These are phyloP conservation scores for Alternaria postmessia DNA, from an alignment of 2,329 filamentous ascomycete species.

Conservation along the genomic window DNA sequence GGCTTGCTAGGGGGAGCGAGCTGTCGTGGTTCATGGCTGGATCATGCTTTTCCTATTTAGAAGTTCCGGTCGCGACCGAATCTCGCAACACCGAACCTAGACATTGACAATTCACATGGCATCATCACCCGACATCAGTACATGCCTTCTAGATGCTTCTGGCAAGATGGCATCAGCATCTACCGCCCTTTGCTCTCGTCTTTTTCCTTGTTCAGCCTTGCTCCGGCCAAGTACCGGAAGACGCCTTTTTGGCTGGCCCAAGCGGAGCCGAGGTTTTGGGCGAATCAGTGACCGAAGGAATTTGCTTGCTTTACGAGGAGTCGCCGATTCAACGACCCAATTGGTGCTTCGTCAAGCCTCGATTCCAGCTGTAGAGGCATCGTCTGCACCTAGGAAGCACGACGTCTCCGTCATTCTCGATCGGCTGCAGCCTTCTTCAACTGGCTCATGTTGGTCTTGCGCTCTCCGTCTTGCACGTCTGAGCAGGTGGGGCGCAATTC, in stretches of 20 bases:
- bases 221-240: conserved; percentile 35
- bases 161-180: conserved; percentile 26
- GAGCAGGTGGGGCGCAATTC: conserved; percentile 21
- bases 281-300: conserved; percentile 39
- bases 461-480: conserved; percentile 31
- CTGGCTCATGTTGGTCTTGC: conserved; percentile 9
- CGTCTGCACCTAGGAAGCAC: conserved; percentile 24
- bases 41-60: conserved; percentile 37
- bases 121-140: conserved; percentile 16
- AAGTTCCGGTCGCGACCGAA: conserved; percentile 22
- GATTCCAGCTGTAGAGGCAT: conserved; percentile 24
- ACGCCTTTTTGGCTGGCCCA: conserved; percentile 32
- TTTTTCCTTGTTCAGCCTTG: conserved; percentile 40
- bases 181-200: conserved; percentile 13
- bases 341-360: conserved; percentile 31
- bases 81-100: conserved; percentile 1
- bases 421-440: conserved; percentile 17
- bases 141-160: conserved; percentile 15
- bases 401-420: conserved; percentile 15
- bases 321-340: conserved; percentile 38
- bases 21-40: conserved; percentile 31
- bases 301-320: conserved; percentile 39
- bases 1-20: conserved; percentile 27
- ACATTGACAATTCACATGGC: conserved; percentile 9
- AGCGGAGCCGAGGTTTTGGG: conserved; percentile 33